Conservation (phyloP, 257 asterid species). For the Jacaranda copaia region DNA sequence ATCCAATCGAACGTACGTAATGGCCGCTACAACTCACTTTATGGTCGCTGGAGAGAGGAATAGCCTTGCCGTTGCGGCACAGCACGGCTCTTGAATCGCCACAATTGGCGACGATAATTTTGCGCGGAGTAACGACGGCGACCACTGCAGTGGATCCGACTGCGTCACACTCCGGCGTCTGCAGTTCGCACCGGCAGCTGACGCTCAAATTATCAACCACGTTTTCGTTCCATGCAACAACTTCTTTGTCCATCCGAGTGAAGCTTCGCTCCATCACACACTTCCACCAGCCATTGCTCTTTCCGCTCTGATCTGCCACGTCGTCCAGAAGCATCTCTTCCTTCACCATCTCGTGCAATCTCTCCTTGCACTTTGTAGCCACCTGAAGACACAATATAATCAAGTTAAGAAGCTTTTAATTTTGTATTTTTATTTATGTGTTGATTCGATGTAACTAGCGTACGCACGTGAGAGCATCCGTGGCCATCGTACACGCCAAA, state of each 20-base stretch:
- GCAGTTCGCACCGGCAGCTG: constrained; percentile 74
- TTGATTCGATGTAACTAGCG: neutral
- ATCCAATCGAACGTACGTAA: too few species aligned
- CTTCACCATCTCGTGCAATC: constrained; percentile 72
- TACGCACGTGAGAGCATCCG: constrained; percentile 84
- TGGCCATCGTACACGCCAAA: constrained; percentile 84
- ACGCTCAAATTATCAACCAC: constrained; percentile 26
- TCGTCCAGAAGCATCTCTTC: constrained; percentile 56
- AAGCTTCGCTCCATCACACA: constrained; percentile 73
- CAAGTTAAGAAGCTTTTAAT: neutral
- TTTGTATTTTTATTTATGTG: neutral
- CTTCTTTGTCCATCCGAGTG: constrained; percentile 76
- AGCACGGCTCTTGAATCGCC: constrained; percentile 90
- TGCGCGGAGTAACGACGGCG: constrained; percentile 54
- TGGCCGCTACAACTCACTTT: constrained; percentile 50
- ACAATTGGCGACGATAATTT: constrained; percentile 72
- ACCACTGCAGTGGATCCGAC: constrained; percentile 88
- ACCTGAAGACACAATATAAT: constrained; percentile 47
- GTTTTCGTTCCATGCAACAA: constrained; percentile 41
- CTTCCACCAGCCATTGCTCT: constrained; percentile 45
- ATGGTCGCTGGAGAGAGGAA: constrained; percentile 77
- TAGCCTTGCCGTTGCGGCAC: constrained; percentile 68
- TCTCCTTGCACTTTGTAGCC: constrained; percentile 67
- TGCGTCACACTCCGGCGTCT: constrained; percentile 67
- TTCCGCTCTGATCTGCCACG: neutral